These are phyloP conservation scores for Coemansia sp. DNA, from an alignment of 192 early-diverging fungal genomes.

Conservation along the genomic window DNA sequence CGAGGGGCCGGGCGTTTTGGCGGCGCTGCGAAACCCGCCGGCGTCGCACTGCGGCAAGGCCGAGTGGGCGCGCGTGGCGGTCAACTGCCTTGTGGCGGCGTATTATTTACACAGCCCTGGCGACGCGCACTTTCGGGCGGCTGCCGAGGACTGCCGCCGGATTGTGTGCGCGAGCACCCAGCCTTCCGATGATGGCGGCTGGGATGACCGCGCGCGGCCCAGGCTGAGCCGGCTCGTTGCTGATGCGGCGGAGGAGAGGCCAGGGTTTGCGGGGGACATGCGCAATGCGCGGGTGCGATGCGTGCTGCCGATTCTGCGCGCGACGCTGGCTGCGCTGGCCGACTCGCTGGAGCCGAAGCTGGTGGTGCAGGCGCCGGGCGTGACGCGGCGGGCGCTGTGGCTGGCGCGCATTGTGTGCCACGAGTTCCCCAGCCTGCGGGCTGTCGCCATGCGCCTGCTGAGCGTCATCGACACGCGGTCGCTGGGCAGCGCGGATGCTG, in stretches of 20 bases:
- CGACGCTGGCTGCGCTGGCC: conserved; percentile 14
- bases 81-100: conserved; percentile 20
- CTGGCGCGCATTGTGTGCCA: conserved; percentile 33
- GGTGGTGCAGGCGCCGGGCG: conserved; percentile 24
- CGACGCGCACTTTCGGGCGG: conserved; percentile 32
- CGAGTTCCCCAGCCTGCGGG: conserved; percentile 29
- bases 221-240: background rate
- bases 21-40: background rate
- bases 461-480: conserved; percentile 11
- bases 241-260: background rate
- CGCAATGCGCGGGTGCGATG: conserved; percentile 21
- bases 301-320: conserved; percentile 13
- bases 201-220: background rate
- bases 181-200: background rate
- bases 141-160: background rate
- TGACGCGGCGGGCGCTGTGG: conserved; percentile 24
- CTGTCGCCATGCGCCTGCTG: conserved; percentile 24
- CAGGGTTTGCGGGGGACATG: conserved; percentile 11
- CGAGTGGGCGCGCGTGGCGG: conserved; percentile 8
- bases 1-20: background rate
- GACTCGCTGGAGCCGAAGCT: conserved; percentile 30
- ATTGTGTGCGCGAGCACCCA: background rate
- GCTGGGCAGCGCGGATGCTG: conserved; percentile 17
- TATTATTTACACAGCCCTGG: conserved; percentile 10
- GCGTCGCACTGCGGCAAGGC: background rate